phyloP scores from a whole-genome alignment of 768 basidiomycete species.

The Lactarius tabidus region DNA sequence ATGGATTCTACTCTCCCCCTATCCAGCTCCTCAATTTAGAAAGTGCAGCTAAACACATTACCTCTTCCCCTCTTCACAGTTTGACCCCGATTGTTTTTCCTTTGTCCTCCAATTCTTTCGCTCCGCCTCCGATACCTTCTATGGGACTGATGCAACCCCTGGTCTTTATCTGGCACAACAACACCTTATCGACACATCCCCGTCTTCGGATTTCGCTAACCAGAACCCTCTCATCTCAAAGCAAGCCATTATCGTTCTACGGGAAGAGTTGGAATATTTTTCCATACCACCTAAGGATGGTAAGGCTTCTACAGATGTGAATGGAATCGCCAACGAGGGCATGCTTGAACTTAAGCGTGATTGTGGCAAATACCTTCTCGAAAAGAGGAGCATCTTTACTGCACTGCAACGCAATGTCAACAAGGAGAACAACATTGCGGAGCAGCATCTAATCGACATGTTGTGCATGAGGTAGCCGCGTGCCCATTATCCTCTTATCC shows the following conservation, averaged over 20 bases:
- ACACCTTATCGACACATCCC: constrained; percentile 63
- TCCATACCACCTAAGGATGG: constrained; percentile 80
- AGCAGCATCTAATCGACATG: constrained; percentile 99
- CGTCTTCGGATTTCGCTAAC: constrained; percentile 54
- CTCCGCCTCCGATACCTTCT: constrained; percentile 83
- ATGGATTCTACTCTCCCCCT: constrained; percentile 8
- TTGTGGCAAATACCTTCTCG: constrained; percentile 85
- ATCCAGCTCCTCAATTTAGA: constrained; percentile 16
- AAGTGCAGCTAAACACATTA: constrained; percentile 20
- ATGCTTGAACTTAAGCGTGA: constrained; percentile 78
- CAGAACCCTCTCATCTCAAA: constrained; percentile 91
- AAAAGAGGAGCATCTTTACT: constrained; percentile 91
- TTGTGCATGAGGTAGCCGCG: constrained; percentile 90
- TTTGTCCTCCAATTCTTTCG: constrained; percentile 93
- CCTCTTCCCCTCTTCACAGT: constrained; percentile 45
- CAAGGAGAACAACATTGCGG: constrained; percentile 98
- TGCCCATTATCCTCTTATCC: constrained; percentile 20
- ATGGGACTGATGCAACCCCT: constrained; percentile 70
- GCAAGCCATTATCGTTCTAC: constrained; percentile 96
- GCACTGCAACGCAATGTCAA: constrained; percentile 98
- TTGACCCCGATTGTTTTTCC: constrained; percentile 95
- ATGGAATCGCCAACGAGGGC: constrained; percentile 74
- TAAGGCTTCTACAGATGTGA: constrained; percentile 61
- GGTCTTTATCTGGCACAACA: constrained; percentile 79
- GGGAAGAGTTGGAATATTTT: constrained; percentile 98